phyloP scores from a whole-genome alignment of 352 stramenopile genomes.

The Blastocystis sp. region DNA sequence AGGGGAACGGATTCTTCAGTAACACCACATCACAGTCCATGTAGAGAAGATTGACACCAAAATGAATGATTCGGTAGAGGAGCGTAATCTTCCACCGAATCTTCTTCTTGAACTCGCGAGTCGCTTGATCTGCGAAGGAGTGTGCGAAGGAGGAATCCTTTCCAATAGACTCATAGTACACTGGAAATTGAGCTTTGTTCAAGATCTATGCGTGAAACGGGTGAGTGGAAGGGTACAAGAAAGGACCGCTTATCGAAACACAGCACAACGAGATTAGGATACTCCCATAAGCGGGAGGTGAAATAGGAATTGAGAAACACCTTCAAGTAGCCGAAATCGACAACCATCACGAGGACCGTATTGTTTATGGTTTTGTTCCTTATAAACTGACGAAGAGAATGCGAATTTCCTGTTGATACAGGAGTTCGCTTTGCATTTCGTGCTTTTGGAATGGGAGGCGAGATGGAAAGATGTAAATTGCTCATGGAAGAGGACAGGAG shows the following conservation, averaged over 20 bases:
- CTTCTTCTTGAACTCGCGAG: constrained; percentile 52
- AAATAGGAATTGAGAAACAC: constrained; percentile 40
- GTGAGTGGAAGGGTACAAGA: background rate
- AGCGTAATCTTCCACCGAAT: constrained; percentile 39
- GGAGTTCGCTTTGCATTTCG: too few species aligned
- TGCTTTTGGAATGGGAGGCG: too few species aligned
- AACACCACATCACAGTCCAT: constrained; percentile 60
- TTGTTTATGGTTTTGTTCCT: too few species aligned
- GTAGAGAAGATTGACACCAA: constrained; percentile 8
- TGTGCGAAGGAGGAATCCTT: constrained; percentile 7
- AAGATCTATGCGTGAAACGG: background rate
- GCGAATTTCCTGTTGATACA: too few species aligned
- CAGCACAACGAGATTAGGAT: constrained; percentile 37
- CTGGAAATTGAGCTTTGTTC: background rate
- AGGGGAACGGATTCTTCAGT: constrained; percentile 28
- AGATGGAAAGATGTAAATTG: too few species aligned
- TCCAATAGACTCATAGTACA: constrained; percentile 8
- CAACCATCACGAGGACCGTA: background rate
- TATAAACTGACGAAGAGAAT: too few species aligned
- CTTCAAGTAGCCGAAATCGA: constrained; percentile 38
- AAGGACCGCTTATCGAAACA: constrained; percentile 42
- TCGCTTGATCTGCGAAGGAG: background rate
- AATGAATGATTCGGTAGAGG: background rate
- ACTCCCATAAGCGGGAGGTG: background rate
- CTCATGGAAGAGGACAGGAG: too few species aligned